These are phyloP conservation scores for Margaritispora aquatica DNA, from an alignment of 495 filamentous ascomycete species.

Conservation along the genomic window DNA sequence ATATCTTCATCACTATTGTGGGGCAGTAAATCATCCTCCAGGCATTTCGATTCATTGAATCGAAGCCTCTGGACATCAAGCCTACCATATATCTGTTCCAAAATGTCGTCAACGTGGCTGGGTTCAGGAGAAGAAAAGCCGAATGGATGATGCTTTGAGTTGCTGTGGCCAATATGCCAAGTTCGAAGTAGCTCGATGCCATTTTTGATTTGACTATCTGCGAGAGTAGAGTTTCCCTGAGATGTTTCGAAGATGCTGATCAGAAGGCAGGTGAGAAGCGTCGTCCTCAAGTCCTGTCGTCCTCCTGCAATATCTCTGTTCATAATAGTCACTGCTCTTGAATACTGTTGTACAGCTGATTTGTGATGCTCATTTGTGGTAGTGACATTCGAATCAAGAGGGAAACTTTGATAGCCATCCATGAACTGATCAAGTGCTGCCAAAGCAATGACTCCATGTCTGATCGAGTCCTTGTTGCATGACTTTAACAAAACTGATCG, in stretches of 20 bases:
- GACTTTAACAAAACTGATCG: constrained; percentile 48
- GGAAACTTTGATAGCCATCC: constrained; percentile 3
- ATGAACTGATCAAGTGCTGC: constrained; percentile 51
- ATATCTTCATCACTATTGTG: background rate
- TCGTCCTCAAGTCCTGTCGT: background rate
- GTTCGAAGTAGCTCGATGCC: background rate
- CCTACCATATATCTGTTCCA: constrained; percentile 1
- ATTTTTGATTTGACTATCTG: background rate
- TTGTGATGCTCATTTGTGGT: constrained; percentile 9
- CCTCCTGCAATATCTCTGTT: background rate
- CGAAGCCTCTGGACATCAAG: background rate
- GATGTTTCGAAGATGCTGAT: background rate
- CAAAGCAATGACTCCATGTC: constrained; percentile 62
- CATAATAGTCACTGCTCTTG: background rate
- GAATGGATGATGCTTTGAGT: background rate
- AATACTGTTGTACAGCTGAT: constrained; percentile 10
- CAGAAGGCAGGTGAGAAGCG: background rate
- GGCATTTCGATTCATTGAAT: background rate
- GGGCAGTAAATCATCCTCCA: background rate
- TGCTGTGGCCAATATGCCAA: background rate
- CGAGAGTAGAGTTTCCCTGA: background rate
- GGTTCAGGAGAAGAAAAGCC: background rate
- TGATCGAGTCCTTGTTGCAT: constrained; percentile 49
- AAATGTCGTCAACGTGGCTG: background rate
- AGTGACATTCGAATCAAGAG: background rate